Evolutionary conservation across 306 rosid species (phyloP), one percentile per base, ranked within the genome.

Genomic region (Clitoria ternatea): DNA sequence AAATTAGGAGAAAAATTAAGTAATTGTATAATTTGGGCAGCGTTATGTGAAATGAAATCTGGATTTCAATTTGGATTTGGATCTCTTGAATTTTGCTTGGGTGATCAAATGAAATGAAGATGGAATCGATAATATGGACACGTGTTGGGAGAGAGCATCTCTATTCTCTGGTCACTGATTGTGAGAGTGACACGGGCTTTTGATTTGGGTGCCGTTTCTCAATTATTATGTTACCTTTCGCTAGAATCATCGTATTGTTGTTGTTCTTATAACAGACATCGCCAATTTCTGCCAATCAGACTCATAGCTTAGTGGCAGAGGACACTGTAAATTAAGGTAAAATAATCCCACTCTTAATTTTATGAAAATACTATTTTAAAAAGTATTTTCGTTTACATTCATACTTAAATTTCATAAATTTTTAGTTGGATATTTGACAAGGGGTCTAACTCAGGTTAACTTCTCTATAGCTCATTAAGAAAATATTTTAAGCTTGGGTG

Each of bases 141-240:
- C 85, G 87, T 80, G 90, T 81, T 54, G 2, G 62, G 63, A 15
- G 14, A 59, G 56, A 62, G 84, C 69, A 79, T 79, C 66, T 47
- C 3, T 49, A 63, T 76, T 79, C 66, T 47, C 3, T 49, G 3
- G 3, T 65, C 30, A 47, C 18, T 79, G 79, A 68, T 8, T 1
- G 15, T 61, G 77, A 77, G 19, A 37, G 75, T 29, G 57, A 54
- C 50, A 77, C 52, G 43, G 43, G 22, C n/a, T n/a, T n/a, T n/a
- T n/a, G n/a, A n/a, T n/a, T 76, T 66, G 84, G 83, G 75, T 24
- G 81, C 79, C 64, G 33, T 63, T 72, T 7, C 2, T 15, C 77
- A 74, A 78, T 75, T 75, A 70, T 73, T 66, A 65, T 72, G 54
- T 32, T 65, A 75, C 69, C 40, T 9, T 13, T 32, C 40, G 7